phyloP scores from a whole-genome alignment of 345 rosid species.

The Aquilaria sinensis region DNA sequence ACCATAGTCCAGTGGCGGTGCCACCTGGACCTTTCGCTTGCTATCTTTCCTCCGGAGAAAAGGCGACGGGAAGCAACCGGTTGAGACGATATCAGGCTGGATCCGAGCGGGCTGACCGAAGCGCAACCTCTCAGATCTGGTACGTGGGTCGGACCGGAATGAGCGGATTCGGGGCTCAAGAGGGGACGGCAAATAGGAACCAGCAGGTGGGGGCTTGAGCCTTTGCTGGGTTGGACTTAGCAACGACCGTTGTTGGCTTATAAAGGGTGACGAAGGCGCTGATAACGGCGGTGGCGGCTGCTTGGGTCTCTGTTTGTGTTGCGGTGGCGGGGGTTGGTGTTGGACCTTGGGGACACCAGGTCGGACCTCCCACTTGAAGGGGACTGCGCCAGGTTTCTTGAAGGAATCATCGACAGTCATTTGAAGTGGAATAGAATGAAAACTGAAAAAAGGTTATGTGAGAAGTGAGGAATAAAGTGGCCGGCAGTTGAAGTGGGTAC shows the following conservation, averaged over 20 bases:
- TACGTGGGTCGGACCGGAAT: constrained; percentile 54
- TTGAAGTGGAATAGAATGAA: not conserved
- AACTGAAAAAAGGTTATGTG: not conserved
- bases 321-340: constrained; percentile 23
- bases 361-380: constrained; percentile 97
- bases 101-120: constrained; percentile 33
- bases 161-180: constrained; percentile 40
- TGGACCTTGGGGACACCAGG: constrained; percentile 85
- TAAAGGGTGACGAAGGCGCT: constrained; percentile 22
- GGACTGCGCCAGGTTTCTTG: constrained; percentile 69
- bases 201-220: constrained; percentile 65
- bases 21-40: constrained; percentile 23
- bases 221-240: constrained; percentile 23
- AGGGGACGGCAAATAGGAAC: constrained; percentile 22
- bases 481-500: not conserved
- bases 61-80: constrained; percentile 75
- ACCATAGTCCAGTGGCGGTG: constrained; percentile 25
- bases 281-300: constrained; percentile 19
- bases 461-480: not conserved
- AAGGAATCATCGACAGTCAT: constrained; percentile 66
- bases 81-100: constrained; percentile 29
- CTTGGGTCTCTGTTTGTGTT: not conserved
- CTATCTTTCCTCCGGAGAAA: constrained; percentile 32
- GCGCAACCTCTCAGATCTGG: constrained; percentile 53
- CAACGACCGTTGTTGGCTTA: constrained; percentile 11